Conservation (phyloP, 1,139 yeast genomes). For the Pichia sp. region DNA sequence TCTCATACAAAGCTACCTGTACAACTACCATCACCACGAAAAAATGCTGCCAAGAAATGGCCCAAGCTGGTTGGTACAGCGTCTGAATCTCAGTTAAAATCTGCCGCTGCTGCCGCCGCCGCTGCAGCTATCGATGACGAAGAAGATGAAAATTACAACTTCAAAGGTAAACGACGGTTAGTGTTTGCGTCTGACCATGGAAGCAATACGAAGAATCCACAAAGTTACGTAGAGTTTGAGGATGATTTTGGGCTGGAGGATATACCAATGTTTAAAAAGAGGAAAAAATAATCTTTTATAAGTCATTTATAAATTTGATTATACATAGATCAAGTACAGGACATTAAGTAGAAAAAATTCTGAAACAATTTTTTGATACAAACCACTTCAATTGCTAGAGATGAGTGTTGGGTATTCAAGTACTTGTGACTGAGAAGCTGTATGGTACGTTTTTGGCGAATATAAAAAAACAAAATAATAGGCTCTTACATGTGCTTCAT, state of each 20-base stretch:
- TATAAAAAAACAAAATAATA: too few species aligned
- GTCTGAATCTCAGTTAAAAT: conserved; percentile 32
- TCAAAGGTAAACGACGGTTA: conserved; percentile 9
- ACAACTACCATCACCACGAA: conserved; percentile 33
- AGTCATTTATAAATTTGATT: background rate
- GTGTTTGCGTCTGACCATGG: background rate
- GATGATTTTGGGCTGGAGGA: conserved; percentile 13
- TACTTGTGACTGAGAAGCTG: too few species aligned
- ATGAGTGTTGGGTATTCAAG: too few species aligned
- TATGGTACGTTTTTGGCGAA: too few species aligned
- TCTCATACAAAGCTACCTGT: conserved; percentile 13
- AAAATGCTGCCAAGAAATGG: conserved; percentile 30
- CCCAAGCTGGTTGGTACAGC: conserved; percentile 36
- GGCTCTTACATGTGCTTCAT: too few species aligned
- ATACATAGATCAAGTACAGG: background rate
- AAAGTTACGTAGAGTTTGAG: conserved; percentile 7
- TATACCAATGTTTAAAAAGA: conserved; percentile 13
- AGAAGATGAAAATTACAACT: conserved; percentile 11
- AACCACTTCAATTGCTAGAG: too few species aligned
- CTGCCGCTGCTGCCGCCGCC: background rate
- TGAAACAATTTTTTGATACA: background rate
- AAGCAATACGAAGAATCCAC: background rate
- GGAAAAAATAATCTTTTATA: background rate
- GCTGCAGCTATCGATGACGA: background rate
- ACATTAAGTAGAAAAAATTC: too few species aligned